Percentiles rank a stretch among this genome's conserved stretches.
These are phyloP conservation scores for Penicillium herquei DNA, from an alignment of 495 filamentous ascomycete species.

Conservation along the genomic window DNA sequence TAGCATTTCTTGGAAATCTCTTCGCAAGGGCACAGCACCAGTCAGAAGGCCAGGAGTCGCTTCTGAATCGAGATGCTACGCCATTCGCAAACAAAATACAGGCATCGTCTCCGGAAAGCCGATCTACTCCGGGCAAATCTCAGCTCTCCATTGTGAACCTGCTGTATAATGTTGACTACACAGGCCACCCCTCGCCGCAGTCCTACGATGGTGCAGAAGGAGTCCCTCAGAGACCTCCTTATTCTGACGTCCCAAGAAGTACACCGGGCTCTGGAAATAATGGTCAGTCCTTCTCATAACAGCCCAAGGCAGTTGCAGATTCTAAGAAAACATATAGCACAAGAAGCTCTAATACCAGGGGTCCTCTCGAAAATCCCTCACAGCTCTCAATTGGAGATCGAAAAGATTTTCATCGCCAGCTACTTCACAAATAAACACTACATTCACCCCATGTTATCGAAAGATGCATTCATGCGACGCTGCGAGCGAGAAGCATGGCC, in stretches of 20 bases:
- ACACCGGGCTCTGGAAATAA: neutral
- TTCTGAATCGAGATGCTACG: neutral
- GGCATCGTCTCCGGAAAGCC: neutral
- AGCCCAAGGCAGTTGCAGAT: no score
- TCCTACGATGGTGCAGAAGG: slow-evolving; percentile 3
- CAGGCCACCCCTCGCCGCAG: slow-evolving; percentile 12
- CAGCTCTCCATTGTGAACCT: slow-evolving; percentile 28
- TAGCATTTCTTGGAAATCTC: slow-evolving; percentile 24
- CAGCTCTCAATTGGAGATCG: slow-evolving; percentile 21
- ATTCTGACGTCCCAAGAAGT: neutral
- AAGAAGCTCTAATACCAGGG: neutral
- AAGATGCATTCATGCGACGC: slow-evolving; percentile 20
- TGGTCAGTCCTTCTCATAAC: neutral
- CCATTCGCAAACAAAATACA: neutral
- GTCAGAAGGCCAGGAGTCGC: slow-evolving; percentile 2
- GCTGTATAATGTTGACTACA: slow-evolving; percentile 23
- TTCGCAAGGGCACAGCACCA: slow-evolving; percentile 24
- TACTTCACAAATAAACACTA: slow-evolving; percentile 29
- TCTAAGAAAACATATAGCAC: neutral
- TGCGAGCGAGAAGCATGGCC: slow-evolving; percentile 23
- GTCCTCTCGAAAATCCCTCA: slow-evolving; percentile 10
- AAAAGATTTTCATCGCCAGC: slow-evolving; percentile 28
- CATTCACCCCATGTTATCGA: slow-evolving; percentile 25
- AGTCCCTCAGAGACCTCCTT: neutral
- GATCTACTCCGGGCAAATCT: slow-evolving; percentile 6